Base-by-base conservation (phyloP, 306 rosid species). In the Cicer judaicum region DNA sequence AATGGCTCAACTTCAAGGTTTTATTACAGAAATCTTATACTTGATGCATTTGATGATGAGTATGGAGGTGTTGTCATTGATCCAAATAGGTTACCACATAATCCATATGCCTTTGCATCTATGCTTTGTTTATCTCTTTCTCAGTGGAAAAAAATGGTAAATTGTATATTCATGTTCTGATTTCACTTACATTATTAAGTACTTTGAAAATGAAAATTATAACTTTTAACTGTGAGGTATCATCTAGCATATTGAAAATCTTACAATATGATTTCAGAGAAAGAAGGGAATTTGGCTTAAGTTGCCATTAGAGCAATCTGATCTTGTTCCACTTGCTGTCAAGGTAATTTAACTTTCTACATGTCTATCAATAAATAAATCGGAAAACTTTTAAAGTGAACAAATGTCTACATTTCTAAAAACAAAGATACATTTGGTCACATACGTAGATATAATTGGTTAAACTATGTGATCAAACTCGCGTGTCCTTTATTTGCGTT, bases 231-330 rank as follows among this genome's bases (percentile, higher is more conserved):
- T 29, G 4, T 29, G 5, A 29, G 34, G 34, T 29, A 29, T 29
- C 4, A 29, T 7, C 63, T 44, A 43, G 73, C 15, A 57, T 49
- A 15, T 29, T n/a, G 16, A 14, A 64, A 19, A 43, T 11, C 50
- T 77, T 49, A 69, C 57, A 53, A 19, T 8, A 12, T 74, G 81
- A 48, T 75, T 83, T 68, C 83, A 94, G 98, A 96, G 98, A 74
- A 94, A 91, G 88, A 90, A 91, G 76, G 99, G 99, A 60, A 74
- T 94, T 73, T 94, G 99, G 99, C 97, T 94, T 15, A 88, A 92
- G 88, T 74, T 94, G 80, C 95, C 85, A 1, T 75, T 85, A 53
- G 96, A 92, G 42, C 79, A 81, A 66, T 91, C 92, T 12, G 90
- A 87, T 52, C 88, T 94, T 62, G 95, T 94, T 73, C 96, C 99